Evolutionary conservation across 192 early-diverging fungal genomes (phyloP).

Genomic region (Coemansia sp.): DNA sequence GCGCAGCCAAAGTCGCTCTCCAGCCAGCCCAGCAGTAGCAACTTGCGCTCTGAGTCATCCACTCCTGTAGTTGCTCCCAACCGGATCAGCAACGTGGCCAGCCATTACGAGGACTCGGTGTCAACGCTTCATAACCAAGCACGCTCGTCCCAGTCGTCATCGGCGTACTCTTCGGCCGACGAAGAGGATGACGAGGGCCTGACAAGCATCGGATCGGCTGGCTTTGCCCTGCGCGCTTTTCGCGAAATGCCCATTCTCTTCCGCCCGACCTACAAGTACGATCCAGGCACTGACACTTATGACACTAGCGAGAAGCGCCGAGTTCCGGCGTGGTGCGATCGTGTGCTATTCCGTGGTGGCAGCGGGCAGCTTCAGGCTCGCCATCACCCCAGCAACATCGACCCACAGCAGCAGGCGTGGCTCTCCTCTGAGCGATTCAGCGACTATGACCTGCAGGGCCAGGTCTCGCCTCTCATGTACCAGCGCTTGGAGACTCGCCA

Average conservation of each 20-base stretch:
- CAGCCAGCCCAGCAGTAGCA: constrained; percentile 6
- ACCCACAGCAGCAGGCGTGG: constrained; percentile 3
- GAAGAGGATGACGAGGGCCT: constrained; percentile 18
- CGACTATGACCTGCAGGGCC: constrained; percentile 30
- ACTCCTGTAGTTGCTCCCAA: not conserved
- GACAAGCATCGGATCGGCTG: constrained; percentile 53
- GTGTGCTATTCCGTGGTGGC: constrained; percentile 70
- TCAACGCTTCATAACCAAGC: constrained; percentile 16
- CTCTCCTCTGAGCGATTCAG: not conserved
- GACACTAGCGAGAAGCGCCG: constrained; percentile 95
- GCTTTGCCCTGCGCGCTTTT: constrained; percentile 79
- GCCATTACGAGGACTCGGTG: not conserved
- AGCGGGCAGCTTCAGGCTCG: constrained; percentile 6
- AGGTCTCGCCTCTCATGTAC: constrained; percentile 58
- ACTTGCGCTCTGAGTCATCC: constrained; percentile 13
- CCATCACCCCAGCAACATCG: not conserved
- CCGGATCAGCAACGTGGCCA: constrained; percentile 1
- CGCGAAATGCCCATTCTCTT: constrained; percentile 79
- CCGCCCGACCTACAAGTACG: constrained; percentile 98
- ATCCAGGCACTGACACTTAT: constrained; percentile 80
- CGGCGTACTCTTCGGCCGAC: constrained; percentile 29
- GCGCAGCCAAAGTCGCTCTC: constrained; percentile 6
- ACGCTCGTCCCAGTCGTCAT: constrained; percentile 38
- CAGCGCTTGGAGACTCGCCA: constrained; percentile 68
- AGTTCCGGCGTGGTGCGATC: constrained; percentile 96